phyloP scores from a whole-genome alignment of 2,329 filamentous ascomycete species.

The Diaporthe ilicicola region DNA sequence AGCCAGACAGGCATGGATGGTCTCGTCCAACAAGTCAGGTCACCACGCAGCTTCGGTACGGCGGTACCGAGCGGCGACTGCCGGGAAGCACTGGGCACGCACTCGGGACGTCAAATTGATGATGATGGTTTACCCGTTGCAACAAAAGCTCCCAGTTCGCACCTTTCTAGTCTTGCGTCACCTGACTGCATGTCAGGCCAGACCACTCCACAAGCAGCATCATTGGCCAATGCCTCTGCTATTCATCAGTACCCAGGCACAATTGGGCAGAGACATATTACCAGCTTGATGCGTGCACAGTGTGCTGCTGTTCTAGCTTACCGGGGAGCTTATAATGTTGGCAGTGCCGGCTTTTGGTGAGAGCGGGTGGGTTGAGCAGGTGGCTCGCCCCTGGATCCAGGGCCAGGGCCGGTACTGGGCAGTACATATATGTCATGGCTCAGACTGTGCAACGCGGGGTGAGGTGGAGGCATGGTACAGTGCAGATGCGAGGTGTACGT shows the following conservation, averaged over 20 bases:
- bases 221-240: slow-evolving; percentile 22
- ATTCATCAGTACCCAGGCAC: background rate
- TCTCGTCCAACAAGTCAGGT: background rate
- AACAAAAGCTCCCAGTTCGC: background rate
- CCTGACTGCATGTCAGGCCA: background rate
- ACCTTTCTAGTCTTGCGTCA: background rate
- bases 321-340: too few relatives aligned
- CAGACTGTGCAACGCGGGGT: slow-evolving; percentile 1
- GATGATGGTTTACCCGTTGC: background rate
- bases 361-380: too few relatives aligned
- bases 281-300: background rate
- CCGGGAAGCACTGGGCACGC: background rate
- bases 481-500: background rate
- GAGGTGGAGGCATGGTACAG: background rate
- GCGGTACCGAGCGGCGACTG: background rate
- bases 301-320: too few relatives aligned
- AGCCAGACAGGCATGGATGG: background rate
- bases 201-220: background rate
- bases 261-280: background rate
- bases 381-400: background rate
- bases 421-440: background rate
- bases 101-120: background rate
- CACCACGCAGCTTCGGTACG: background rate
- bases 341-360: too few relatives aligned
- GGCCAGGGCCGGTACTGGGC: background rate